Evolutionary conservation across 179 eudicot genomes (phyloP).

Genomic region (Pouteria campechiana): DNA sequence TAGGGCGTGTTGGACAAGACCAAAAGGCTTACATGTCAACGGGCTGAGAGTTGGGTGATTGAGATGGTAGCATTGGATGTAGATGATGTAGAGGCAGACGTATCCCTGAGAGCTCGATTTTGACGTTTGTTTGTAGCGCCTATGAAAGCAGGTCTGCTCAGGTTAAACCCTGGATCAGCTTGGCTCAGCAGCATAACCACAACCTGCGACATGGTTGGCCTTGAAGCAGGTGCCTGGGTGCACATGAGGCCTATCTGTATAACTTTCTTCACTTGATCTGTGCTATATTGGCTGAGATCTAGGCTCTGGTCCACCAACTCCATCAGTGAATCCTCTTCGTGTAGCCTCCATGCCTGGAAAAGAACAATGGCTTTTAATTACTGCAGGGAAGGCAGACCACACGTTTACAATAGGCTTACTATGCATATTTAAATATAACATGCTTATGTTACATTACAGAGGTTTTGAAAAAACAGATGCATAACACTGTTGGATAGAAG

Average conservation of each 20-base stretch:
- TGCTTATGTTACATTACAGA: too few relatives aligned
- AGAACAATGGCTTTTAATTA: too few relatives aligned
- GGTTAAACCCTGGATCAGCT: too few relatives aligned
- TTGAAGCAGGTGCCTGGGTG: conserved; percentile 31
- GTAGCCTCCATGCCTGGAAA: conserved; percentile 51
- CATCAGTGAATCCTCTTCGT: conserved; percentile 13
- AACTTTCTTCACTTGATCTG: conserved; percentile 20
- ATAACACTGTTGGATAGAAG: too few relatives aligned
- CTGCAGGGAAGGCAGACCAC: background rate
- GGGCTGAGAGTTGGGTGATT: too few relatives aligned
- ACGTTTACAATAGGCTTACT: too few relatives aligned
- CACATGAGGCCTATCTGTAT: conserved; percentile 35
- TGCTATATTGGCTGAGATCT: conserved; percentile 11
- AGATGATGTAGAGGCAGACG: conserved; percentile 15
- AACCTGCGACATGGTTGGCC: conserved; percentile 47
- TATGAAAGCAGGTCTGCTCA: conserved; percentile 8
- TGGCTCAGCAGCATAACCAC: conserved; percentile 24
- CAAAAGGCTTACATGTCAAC: too few relatives aligned
- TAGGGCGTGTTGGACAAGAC: too few relatives aligned
- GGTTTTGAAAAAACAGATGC: too few relatives aligned
- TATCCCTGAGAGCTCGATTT: conserved; percentile 5
- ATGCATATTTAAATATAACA: too few relatives aligned
- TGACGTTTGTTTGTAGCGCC: too few relatives aligned
- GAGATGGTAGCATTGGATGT: conserved; percentile 18
- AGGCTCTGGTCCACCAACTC: conserved; percentile 24